Percentiles rank a stretch among this genome's conserved stretches.
Evolutionary conservation across 1,284 basidiomycete species (phyloP).

Genomic region (Naganishia albida): DNA sequence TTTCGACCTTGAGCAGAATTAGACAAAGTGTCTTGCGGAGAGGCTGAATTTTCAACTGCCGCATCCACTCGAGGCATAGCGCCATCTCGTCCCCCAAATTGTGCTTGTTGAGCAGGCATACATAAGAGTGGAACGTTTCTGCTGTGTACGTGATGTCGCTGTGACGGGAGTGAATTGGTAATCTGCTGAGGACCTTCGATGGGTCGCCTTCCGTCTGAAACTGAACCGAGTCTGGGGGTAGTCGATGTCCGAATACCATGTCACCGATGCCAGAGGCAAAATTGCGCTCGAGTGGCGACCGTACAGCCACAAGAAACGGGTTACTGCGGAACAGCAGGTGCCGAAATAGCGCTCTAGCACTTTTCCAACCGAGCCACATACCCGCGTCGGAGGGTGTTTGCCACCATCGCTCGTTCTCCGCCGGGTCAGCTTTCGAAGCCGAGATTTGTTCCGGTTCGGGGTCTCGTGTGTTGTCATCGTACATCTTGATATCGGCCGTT

Average conservation of each 20-base stretch:
- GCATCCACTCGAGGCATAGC: slow-evolving; percentile 19
- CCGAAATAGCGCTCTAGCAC: slow-evolving; percentile 14
- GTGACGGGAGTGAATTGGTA: slow-evolving; percentile 21
- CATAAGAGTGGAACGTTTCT: slow-evolving; percentile 16
- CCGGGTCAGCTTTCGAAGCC: background rate
- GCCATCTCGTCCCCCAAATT: slow-evolving; percentile 23
- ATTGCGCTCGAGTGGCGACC: slow-evolving; percentile 11
- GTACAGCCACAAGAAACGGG: slow-evolving; percentile 2
- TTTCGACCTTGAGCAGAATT: slow-evolving; percentile 22
- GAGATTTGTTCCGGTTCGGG: slow-evolving; percentile 5
- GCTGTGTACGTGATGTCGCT: slow-evolving; percentile 21
- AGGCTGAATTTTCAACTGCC: slow-evolving; percentile 9
- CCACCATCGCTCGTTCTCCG: slow-evolving; percentile 7
- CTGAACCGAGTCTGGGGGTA: background rate
- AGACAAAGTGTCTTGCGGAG: slow-evolving; percentile 16
- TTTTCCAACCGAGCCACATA: slow-evolving; percentile 23
- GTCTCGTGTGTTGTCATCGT: slow-evolving; percentile 15
- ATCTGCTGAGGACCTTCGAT: background rate
- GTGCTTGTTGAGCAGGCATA: slow-evolving; percentile 21
- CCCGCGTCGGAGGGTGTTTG: slow-evolving; percentile 4
- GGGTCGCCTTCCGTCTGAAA: background rate
- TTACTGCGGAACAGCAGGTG: slow-evolving; percentile 21
- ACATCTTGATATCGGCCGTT: slow-evolving; percentile 17
- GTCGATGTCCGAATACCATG: background rate
- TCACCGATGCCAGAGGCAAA: slow-evolving; percentile 10